Conservation (phyloP, 805 yeast species). For the Cyberlindnera maclurae region DNA sequence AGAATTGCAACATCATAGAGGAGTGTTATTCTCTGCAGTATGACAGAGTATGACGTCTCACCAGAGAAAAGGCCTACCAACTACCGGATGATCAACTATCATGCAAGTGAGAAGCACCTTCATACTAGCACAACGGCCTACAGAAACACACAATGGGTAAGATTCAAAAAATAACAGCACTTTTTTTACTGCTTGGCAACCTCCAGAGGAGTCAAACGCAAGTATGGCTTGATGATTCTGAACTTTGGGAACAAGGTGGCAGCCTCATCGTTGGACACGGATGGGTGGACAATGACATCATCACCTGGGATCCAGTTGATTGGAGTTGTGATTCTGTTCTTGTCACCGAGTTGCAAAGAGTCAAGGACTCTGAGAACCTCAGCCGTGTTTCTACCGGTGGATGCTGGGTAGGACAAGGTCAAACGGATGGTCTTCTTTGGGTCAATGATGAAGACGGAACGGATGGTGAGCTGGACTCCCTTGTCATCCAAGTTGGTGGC, state of each 20-base stretch:
- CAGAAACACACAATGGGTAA: too few relatives aligned
- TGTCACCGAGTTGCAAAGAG: slow-evolving; percentile 60
- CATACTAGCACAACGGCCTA: too few relatives aligned
- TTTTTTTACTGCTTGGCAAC: slow-evolving; percentile 4
- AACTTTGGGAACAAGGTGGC: slow-evolving; percentile 54
- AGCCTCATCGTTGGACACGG: slow-evolving; percentile 54
- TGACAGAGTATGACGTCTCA: too few relatives aligned
- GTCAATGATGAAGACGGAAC: slow-evolving; percentile 68
- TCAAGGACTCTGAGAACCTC: slow-evolving; percentile 66
- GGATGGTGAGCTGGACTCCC: slow-evolving; percentile 59
- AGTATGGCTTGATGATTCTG: slow-evolving; percentile 54
- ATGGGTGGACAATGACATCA: slow-evolving; percentile 67
- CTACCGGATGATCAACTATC: too few relatives aligned
- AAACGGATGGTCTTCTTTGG: slow-evolving; percentile 57
- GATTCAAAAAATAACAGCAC: too few relatives aligned
- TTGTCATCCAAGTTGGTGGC: slow-evolving; percentile 58
- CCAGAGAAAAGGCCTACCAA: too few relatives aligned
- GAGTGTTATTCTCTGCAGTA: too few relatives aligned
- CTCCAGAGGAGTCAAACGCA: slow-evolving; percentile 44
- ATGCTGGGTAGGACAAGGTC: slow-evolving; percentile 62
- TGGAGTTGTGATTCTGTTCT: slow-evolving; percentile 59
- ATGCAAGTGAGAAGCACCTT: too few relatives aligned
- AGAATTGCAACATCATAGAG: too few relatives aligned
- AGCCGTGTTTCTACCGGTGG: slow-evolving; percentile 71
- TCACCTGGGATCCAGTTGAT: slow-evolving; percentile 69